These are phyloP conservation scores for Coemansia sp. DNA, from an alignment of 192 early-diverging fungal genomes.

Conservation along the genomic window DNA sequence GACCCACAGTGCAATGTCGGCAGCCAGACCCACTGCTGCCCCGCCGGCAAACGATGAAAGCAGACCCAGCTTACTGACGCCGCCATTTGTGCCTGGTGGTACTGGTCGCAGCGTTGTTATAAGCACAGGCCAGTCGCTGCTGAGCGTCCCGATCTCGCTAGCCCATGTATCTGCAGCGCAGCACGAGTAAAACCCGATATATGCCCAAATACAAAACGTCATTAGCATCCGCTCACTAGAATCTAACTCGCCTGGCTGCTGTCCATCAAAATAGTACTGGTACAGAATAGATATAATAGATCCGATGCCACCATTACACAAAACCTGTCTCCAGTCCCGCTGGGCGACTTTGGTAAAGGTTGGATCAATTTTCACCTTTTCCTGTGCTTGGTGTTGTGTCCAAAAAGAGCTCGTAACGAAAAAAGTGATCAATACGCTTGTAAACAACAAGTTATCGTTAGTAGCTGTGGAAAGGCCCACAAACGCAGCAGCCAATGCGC, in stretches of 20 bases:
- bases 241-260: conserved; percentile 22
- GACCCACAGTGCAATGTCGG: conserved; percentile 53
- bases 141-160: conserved; percentile 84
- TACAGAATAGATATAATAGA: conserved; percentile 42
- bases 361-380: conserved; percentile 49
- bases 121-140: conserved; percentile 67
- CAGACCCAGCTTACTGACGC: conserved; percentile 70
- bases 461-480: conserved; percentile 75
- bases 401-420: conserved; percentile 64
- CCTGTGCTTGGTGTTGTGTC: conserved; percentile 53
- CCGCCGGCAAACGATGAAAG: conserved; percentile 77
- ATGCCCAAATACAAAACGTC: conserved; percentile 53
- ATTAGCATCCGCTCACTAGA: conserved; percentile 24
- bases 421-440: conserved; percentile 68
- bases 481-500: conserved; percentile 67
- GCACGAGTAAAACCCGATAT: conserved; percentile 64
- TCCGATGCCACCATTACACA: conserved; percentile 57
- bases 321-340: conserved; percentile 59
- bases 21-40: conserved; percentile 62
- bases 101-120: conserved; percentile 79
- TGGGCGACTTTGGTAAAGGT: conserved; percentile 49
- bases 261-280: conserved; percentile 42
- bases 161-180: conserved; percentile 79
- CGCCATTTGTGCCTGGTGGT: conserved; percentile 92
- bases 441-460: conserved; percentile 62